These are phyloP conservation scores for Naganishia vishniacii DNA, from an alignment of 768 basidiomycete species.

Conservation along the genomic window DNA sequence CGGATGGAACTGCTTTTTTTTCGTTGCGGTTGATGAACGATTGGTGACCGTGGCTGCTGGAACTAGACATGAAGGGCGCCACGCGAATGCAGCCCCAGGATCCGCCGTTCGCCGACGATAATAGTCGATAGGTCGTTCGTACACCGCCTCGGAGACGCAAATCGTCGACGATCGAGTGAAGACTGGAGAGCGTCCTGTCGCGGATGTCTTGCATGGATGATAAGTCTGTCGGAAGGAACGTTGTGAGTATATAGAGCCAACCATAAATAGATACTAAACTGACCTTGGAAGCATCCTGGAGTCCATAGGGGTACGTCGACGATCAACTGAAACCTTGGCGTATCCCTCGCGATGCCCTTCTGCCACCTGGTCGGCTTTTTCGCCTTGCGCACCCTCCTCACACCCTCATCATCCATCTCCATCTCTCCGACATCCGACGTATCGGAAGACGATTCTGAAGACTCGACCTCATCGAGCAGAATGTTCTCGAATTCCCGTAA, in stretches of 20 bases:
- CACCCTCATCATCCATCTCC: slow-evolving; percentile 3
- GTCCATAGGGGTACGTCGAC: slow-evolving; percentile 47
- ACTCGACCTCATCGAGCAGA: slow-evolving; percentile 26
- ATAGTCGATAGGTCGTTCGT: slow-evolving; percentile 40
- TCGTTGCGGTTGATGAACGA: slow-evolving; percentile 22
- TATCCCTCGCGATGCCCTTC: slow-evolving; percentile 34
- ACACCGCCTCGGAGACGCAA: slow-evolving; percentile 35
- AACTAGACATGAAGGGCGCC: slow-evolving; percentile 31
- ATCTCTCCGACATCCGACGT: slow-evolving; percentile 15
- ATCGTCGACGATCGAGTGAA: slow-evolving; percentile 39
- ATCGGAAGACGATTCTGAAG: slow-evolving; percentile 23
- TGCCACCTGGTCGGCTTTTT: slow-evolving; percentile 19
- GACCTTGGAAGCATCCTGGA: slow-evolving; percentile 44
- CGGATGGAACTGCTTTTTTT: background rate
- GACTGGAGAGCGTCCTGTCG: slow-evolving; percentile 43
- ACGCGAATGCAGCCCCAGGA: slow-evolving; percentile 46
- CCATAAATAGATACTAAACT: slow-evolving; percentile 5
- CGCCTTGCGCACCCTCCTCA: background rate
- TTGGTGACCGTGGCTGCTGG: background rate
- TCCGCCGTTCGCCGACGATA: slow-evolving; percentile 38
- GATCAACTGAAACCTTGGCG: slow-evolving; percentile 42
- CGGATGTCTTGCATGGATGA: slow-evolving; percentile 46
- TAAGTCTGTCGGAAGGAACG: slow-evolving; percentile 32
- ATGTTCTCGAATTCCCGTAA: slow-evolving; percentile 24
- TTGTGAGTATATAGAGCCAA: background rate